Base-by-base conservation (phyloP, 2,329 filamentous ascomycete species). In the Orbilia javanica region DNA sequence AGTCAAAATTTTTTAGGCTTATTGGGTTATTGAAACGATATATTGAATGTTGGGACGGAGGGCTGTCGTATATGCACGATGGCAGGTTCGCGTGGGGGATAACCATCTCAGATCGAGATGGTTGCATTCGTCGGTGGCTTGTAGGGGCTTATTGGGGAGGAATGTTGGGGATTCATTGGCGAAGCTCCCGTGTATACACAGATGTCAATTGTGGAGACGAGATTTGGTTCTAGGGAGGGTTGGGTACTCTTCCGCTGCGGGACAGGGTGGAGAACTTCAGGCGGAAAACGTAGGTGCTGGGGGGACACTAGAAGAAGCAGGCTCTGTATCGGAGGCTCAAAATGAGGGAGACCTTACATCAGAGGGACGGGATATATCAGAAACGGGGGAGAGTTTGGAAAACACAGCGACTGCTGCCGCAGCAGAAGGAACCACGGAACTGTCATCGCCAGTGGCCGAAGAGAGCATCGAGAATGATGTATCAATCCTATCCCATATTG, bases 31-130 rank as follows among this genome's bases (percentile, higher is more conserved):
- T 22, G 15, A 13, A 18, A 48, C 60, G 18, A 34, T n/a, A 29
- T 66, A 42, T 55, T 72, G 67, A 64, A 78, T 78, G 74, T 78
- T 72, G 46, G 62, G 62, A 34, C 67, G 67, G 67, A 71, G 67
- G 39, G 74, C 62, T 42, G 67, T 68, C 44, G 20, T 15, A 60
- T 60, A 25, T 20, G 34, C 63, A 57, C 60, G 74, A 78, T 78
- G 60, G 74, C 67, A 68, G 39, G 22, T 25, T 27, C 67, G 62
- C 44, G 42, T 72, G 52, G 67, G 50, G 22, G 18, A 57, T 63
- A 20, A 7, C 20, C 22, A 52, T 55, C 36, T 48, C 13, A 36
- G 44, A 48, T 48, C 74, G 44, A 71, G 74, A 66, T 67, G 60
- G 74, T 46, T 68, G n/a, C 57, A 65, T 57, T 62, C 62, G 8